Base-by-base conservation (phyloP, 1,284 basidiomycete genomes). In the Ganoderma leucocontextum region DNA sequence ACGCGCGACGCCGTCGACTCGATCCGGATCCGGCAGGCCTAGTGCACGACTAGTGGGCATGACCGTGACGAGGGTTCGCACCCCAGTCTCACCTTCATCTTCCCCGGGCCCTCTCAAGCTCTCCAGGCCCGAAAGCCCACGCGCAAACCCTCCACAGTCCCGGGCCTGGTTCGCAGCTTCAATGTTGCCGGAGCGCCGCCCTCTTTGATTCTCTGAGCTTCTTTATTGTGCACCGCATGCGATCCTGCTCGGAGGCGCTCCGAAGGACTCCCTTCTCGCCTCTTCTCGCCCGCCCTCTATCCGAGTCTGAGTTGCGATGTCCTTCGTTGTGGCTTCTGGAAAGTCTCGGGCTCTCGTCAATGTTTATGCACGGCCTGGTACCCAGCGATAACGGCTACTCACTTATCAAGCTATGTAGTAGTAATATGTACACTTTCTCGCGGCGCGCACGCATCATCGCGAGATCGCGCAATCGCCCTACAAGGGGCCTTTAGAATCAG, bases 151-250 rank as follows among this genome's bases (percentile, higher is more conserved):
- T 49, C 47, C 47, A 49, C 47, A 25, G 9, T 4, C 47, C 47
- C 5, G 47, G 47, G 22, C 47, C 47, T 4, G 10, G 47, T 19
- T 25, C 7, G 22, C 47, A 19, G 13, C 0, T n/a, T 35, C 25
- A 29, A 17, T 35, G 35, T 55, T 22, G 47, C 47, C 47, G 33
- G 53, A 35, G 29, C 33, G 17, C 53, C 15, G 7, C 53, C 33
- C 29, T 55, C 13, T 55, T 55, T 22, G 53, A 35, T 33, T 55
- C 29, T 35, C 53, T 55, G 29, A 6, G 55, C 55, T 58, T 58
- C 55, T 35, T n/a, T 38, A 38, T 58, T 13, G 55, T 58, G 55
- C 55, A 58, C 55, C 35, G 55, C 55, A 36, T 58, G 55, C 35
- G 52, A 17, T 55, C 6, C 33, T 33, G 35, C 29, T 58, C 12